A percentile compares a stretch with the other conserved stretches of the same genome.
Evolutionary conservation across 768 basidiomycete genomes (phyloP).

Genomic region (Suillus brevipes): DNA sequence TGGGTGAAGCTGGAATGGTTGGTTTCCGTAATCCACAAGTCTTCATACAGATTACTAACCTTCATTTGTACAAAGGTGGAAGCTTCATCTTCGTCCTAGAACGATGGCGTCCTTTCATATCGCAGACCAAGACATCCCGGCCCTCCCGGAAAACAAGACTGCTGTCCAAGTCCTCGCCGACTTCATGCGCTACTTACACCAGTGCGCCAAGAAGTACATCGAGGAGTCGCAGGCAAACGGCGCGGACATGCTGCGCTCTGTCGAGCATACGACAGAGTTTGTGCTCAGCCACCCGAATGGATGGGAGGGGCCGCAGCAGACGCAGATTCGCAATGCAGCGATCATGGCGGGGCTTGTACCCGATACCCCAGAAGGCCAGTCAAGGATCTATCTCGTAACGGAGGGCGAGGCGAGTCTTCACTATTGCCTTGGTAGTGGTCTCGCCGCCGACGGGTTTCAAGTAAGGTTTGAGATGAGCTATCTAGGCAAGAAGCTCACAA

Average conservation of each 20-base stretch:
- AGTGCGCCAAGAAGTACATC: slow-evolving; percentile 44
- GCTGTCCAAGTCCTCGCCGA: slow-evolving; percentile 48
- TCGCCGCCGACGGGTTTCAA: slow-evolving; percentile 30
- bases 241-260: slow-evolving; percentile 39
- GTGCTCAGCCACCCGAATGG: slow-evolving; percentile 51
- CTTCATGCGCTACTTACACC: slow-evolving; percentile 48
- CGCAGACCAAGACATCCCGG: slow-evolving; percentile 36
- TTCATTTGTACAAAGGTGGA: slow-evolving; percentile 29
- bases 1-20: slow-evolving; percentile 35
- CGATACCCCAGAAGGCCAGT: slow-evolving; percentile 35
- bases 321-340: slow-evolving; percentile 44
- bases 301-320: slow-evolving; percentile 47
- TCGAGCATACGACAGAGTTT: slow-evolving; percentile 43
- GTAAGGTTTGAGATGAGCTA: slow-evolving; percentile 13
- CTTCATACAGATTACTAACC: slow-evolving; percentile 11
- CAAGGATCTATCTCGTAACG: slow-evolving; percentile 45
- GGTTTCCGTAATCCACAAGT: neutral
- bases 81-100: slow-evolving; percentile 35
- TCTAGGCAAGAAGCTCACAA: slow-evolving; percentile 1
- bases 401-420: slow-evolving; percentile 58
- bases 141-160: slow-evolving; percentile 44
- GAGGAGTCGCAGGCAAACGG: slow-evolving; percentile 47
- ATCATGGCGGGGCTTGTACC: slow-evolving; percentile 42
- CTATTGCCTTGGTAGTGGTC: slow-evolving; percentile 42
- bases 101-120: slow-evolving; percentile 23